Conservation (phyloP, 805 yeast genomes). For the Priceomyces castillae region DNA sequence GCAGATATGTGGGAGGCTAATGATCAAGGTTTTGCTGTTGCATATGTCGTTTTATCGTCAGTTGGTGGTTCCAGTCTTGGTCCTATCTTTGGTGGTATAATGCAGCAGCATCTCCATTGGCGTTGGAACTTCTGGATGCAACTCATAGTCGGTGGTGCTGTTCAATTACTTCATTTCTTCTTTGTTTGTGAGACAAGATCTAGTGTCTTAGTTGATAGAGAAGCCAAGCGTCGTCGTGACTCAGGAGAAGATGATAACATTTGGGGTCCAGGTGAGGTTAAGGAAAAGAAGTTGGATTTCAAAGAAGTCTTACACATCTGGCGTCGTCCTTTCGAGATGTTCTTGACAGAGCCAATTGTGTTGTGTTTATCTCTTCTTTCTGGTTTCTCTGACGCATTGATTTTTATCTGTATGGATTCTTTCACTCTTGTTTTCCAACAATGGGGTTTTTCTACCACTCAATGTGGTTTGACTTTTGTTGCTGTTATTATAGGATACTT, state of each 20-base stretch:
- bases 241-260: constrained; percentile 30
- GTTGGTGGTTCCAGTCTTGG: constrained; percentile 32
- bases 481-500: constrained; percentile 35
- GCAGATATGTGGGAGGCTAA: constrained; percentile 35
- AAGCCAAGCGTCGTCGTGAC: constrained; percentile 35
- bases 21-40: constrained; percentile 32
- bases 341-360: constrained; percentile 37
- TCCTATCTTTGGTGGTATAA: constrained; percentile 27
- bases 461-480: constrained; percentile 29
- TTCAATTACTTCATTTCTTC: constrained; percentile 32
- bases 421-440: constrained; percentile 30
- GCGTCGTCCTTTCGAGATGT: constrained; percentile 41
- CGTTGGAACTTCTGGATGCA: constrained; percentile 32
- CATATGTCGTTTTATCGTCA: constrained; percentile 30
- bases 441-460: constrained; percentile 32
- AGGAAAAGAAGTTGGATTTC: constrained; percentile 15
- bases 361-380: constrained; percentile 36
- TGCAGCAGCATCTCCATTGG: constrained; percentile 18
- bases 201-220: constrained; percentile 31
- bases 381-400: constrained; percentile 41
- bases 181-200: constrained; percentile 35
- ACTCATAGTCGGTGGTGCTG: constrained; percentile 33
- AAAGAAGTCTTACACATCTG: constrained; percentile 28
- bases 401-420: constrained; percentile 39
- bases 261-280: constrained; percentile 35